phyloP scores from a whole-genome alignment of 192 early-diverging fungal genomes.

The Diversispora eburnea region DNA sequence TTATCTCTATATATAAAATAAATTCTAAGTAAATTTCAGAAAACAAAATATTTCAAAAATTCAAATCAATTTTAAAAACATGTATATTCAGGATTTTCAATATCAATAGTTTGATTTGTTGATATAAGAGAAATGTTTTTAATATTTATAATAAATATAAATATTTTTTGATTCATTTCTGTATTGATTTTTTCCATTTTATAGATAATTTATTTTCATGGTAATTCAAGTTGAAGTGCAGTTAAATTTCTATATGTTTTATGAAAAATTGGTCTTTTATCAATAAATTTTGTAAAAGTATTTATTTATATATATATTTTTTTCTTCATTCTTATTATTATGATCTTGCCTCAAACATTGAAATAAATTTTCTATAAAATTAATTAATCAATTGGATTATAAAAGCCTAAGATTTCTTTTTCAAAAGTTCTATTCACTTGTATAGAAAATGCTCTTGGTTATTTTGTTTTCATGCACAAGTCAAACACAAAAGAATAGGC shows the following conservation, averaged over 20 bases:
- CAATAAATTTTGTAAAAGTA: too few relatives aligned
- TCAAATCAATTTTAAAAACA: too few relatives aligned
- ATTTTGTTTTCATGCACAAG: neutral
- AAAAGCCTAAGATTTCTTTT: neutral
- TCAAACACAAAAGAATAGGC: too few relatives aligned
- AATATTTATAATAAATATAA: neutral
- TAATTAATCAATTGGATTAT: neutral
- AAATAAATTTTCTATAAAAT: neutral
- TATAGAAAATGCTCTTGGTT: neutral
- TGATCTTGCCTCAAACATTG: neutral
- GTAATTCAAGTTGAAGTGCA: neutral
- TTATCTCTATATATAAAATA: too few relatives aligned
- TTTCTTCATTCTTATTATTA: neutral
- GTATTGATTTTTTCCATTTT: neutral
- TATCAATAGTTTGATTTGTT: too few relatives aligned
- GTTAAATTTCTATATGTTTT: neutral
- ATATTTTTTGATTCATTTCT: neutral
- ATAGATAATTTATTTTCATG: neutral
- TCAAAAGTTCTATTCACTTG: neutral
- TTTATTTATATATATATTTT: too few relatives aligned
- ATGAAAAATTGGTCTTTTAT: too few relatives aligned
- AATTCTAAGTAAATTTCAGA: too few relatives aligned
- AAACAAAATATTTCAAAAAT: too few relatives aligned
- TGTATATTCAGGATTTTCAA: too few relatives aligned
- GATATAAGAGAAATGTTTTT: too few relatives aligned